Percentiles rank a stretch among this genome's conserved stretches.
Conservation (phyloP, 352 stramenopile genomes). For the Pilasporangium apinafurcum region DNA sequence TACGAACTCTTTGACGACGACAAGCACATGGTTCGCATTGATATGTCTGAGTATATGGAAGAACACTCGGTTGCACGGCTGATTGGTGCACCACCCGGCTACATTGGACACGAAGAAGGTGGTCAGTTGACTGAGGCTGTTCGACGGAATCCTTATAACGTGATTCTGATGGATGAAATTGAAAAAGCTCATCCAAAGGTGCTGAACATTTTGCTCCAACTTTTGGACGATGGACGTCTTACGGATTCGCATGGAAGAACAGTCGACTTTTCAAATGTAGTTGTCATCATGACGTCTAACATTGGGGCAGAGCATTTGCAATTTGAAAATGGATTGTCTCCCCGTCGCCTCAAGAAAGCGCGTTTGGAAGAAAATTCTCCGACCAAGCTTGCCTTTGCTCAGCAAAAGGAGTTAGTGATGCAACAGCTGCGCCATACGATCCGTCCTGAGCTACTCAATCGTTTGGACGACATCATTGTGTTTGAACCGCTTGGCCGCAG, state of each 20-base stretch:
- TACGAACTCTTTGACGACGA: conserved; percentile 94
- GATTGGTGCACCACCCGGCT: conserved; percentile 94
- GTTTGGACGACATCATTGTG: conserved; percentile 94
- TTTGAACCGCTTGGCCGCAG: conserved; percentile 90
- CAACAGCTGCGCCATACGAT: conserved; percentile 85
- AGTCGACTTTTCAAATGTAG: conserved; percentile 97
- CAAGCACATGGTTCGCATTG: conserved; percentile 93
- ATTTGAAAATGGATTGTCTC: conserved; percentile 45
- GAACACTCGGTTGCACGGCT: conserved; percentile 91
- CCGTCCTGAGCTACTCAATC: conserved; percentile 95
- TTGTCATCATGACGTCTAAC: conserved; percentile 98
- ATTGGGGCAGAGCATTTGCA: conserved; percentile 91
- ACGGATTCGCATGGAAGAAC: conserved; percentile 95
- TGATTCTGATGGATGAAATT: conserved; percentile 97
- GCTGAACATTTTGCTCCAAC: conserved; percentile 94
- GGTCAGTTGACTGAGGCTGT: conserved; percentile 96
- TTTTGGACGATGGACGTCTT: conserved; percentile 97
- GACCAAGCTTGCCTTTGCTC: conserved; percentile 28
- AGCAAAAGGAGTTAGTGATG: conserved; percentile 82
- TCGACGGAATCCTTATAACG: conserved; percentile 93
- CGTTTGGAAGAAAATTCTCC: conserved; percentile 30
- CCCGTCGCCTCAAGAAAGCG: conserved; percentile 56
- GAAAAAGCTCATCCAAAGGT: conserved; percentile 97
- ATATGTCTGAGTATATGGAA: conserved; percentile 99
- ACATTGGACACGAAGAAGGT: conserved; percentile 93